These are phyloP conservation scores for Suillus paluster DNA, from an alignment of 768 basidiomycete genomes.

Conservation along the genomic window DNA sequence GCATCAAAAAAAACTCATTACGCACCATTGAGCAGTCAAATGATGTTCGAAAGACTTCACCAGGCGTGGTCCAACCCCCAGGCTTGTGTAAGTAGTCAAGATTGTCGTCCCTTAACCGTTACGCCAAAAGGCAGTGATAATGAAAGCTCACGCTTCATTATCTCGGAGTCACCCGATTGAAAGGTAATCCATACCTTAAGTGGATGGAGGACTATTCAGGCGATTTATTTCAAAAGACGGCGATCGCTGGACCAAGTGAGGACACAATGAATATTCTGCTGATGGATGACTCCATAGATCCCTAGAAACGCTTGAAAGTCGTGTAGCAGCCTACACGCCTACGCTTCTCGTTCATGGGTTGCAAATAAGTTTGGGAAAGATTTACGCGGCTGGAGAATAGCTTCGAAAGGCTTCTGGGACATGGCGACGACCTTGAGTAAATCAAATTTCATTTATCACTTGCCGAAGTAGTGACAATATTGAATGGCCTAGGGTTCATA, in stretches of 20 bases:
- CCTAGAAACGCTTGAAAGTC: constrained; percentile 72
- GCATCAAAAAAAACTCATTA: constrained; percentile 80
- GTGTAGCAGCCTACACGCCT: constrained; percentile 65
- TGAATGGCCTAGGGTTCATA: too few relatives aligned
- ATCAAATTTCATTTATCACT: not conserved
- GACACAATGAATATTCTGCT: constrained; percentile 4
- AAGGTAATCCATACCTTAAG: constrained; percentile 72
- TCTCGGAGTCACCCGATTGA: too few relatives aligned
- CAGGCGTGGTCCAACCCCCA: too few relatives aligned
- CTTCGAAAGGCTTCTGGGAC: constrained; percentile 89
- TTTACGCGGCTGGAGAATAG: constrained; percentile 79
- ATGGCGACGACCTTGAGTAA: constrained; percentile 47
- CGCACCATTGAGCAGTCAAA: constrained; percentile 57
- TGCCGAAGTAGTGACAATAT: not conserved
- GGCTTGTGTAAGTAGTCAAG: too few relatives aligned
- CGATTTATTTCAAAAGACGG: constrained; percentile 69
- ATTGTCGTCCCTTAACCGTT: too few relatives aligned
- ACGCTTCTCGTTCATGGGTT: constrained; percentile 60
- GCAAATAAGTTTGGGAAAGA: constrained; percentile 73
- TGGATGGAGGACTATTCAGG: constrained; percentile 88
- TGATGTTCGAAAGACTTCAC: too few relatives aligned
- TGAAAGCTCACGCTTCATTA: too few relatives aligned
- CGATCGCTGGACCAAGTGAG: constrained; percentile 75
- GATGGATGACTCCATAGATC: constrained; percentile 8
- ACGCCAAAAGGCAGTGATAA: too few relatives aligned